Base-by-base conservation (phyloP, 768 basidiomycete species). In the Pleurotus giganteus region DNA sequence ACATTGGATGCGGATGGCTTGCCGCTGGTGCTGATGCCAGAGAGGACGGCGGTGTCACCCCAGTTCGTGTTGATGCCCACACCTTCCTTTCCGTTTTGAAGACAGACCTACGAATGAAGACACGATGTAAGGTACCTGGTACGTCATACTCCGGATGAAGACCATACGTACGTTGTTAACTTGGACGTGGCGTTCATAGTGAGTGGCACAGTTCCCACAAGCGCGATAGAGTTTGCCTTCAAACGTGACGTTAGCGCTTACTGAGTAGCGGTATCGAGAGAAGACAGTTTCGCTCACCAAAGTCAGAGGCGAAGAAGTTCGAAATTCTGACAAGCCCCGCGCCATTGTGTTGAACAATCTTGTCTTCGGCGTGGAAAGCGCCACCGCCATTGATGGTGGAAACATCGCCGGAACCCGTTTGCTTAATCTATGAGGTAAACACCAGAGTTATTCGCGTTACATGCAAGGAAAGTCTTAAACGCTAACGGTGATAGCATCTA, bases 341-440 rank as follows among this genome's bases (percentile, higher is more conserved):
- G 29, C 65, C 65, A 31, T 68, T 68, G 60, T 66, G 66, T 55
- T 68, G 66, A 34, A 68, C 66, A 50, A 68, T 64, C 47, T 68
- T 66, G 43, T 67, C 66, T 29, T 57, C 58, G 0, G 66, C 65
- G 29, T 51, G 23, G 57, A 66, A 66, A 2, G 66, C 66, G 8
- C 65, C 66, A 26, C 65, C 65, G 53, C 65, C 65, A 45, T 57
- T 65, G 56, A 67, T 63, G 6, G 58, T 64, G 12, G 66, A 61
- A 21, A 66, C 65, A 50, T 66, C 65, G 15, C 61, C 58, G 13
- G 66, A 54, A 27, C 65, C 64, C 39, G 65, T 65, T 63, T 67
- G 66, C 57, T 66, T 62, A 47, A 67, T 62, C 63, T 66, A 46
- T 13, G n/a, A 15, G 2, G 39, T 7, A 32, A 47, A 17, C 3